Evolutionary conservation across 768 basidiomycete species (phyloP).

Genomic region (Gloeophyllum trabeum): DNA sequence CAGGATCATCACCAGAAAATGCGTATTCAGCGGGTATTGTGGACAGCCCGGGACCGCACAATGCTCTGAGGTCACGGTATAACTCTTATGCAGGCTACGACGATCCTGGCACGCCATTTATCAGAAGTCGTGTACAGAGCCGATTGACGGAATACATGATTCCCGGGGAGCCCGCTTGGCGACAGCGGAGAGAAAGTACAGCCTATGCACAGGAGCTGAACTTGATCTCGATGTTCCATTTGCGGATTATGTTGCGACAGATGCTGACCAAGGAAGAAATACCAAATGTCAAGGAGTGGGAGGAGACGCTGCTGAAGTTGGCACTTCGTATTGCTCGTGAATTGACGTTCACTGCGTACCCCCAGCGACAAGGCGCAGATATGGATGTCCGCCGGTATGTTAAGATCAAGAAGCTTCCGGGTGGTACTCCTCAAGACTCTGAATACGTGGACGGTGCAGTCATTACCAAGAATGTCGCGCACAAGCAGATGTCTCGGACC

Average conservation of each 20-base stretch:
- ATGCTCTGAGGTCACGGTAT: constrained; percentile 46
- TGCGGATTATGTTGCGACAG: constrained; percentile 86
- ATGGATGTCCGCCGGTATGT: constrained; percentile 95
- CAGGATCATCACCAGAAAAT: constrained; percentile 67
- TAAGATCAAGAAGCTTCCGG: constrained; percentile 97
- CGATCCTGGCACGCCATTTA: constrained; percentile 62
- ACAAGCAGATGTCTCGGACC: constrained; percentile 84
- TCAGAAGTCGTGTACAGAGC: constrained; percentile 78
- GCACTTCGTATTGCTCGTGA: constrained; percentile 81
- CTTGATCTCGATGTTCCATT: constrained; percentile 76
- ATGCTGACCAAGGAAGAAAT: constrained; percentile 77
- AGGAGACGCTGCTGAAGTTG: constrained; percentile 68
- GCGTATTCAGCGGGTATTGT: constrained; percentile 28
- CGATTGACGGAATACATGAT: constrained; percentile 43
- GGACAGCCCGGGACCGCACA: constrained; percentile 40
- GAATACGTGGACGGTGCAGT: constrained; percentile 97
- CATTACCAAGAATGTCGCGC: constrained; percentile 96
- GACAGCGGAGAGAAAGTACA: constrained; percentile 80
- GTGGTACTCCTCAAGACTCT: constrained; percentile 83
- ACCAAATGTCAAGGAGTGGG: constrained; percentile 81
- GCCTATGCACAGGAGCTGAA: constrained; percentile 87
- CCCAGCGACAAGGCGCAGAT: constrained; percentile 76
- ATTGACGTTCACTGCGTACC: constrained; percentile 61
- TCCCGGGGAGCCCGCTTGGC: constrained; percentile 65
- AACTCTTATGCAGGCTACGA: constrained; percentile 70